phyloP scores from a whole-genome alignment of 306 rosid genomes.

The Lagenaria siceraria region DNA sequence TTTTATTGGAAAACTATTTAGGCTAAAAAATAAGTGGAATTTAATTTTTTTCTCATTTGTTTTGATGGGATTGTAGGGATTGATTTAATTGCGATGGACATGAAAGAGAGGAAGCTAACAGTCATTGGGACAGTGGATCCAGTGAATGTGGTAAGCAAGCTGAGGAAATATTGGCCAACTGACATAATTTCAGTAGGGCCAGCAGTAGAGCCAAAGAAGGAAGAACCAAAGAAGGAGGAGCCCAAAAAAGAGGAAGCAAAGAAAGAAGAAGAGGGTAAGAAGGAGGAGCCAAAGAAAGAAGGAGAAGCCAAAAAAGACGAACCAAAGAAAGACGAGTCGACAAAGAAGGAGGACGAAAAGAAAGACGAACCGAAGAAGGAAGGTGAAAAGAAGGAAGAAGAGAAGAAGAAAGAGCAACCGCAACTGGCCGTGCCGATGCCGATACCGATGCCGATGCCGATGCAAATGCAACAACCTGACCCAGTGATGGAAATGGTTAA shows the following conservation, averaged over 20 bases:
- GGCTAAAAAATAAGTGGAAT: too few species aligned
- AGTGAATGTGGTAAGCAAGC: conserved; percentile 40
- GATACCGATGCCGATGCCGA: not conserved
- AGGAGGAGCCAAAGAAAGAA: conserved; percentile 32
- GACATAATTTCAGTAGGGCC: conserved; percentile 47
- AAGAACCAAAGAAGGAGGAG: conserved; percentile 37
- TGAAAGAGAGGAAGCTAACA: conserved; percentile 55
- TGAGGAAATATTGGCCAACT: conserved; percentile 46
- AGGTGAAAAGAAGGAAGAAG: conserved; percentile 14
- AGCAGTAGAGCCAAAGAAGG: conserved; percentile 54
- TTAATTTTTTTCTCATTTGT: too few species aligned
- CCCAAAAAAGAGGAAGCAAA: conserved; percentile 23
- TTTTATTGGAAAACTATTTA: too few species aligned
- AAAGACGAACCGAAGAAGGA: conserved; percentile 20
- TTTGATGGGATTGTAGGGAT: conserved; percentile 27
- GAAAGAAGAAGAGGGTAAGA: conserved; percentile 38
- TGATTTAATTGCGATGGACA: conserved; percentile 54
- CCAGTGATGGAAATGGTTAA: conserved; percentile 31
- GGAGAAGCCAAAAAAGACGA: conserved; percentile 16
- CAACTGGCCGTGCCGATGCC: not conserved
- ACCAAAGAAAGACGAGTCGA: conserved; percentile 9
- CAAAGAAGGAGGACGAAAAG: conserved; percentile 1
- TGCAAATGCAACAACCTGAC: conserved; percentile 10
- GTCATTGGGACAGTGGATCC: conserved; percentile 64
- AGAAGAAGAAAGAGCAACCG: conserved; percentile 19